These are phyloP conservation scores for Thozetella sp. DNA, from an alignment of 495 filamentous ascomycete genomes.

Conservation along the genomic window DNA sequence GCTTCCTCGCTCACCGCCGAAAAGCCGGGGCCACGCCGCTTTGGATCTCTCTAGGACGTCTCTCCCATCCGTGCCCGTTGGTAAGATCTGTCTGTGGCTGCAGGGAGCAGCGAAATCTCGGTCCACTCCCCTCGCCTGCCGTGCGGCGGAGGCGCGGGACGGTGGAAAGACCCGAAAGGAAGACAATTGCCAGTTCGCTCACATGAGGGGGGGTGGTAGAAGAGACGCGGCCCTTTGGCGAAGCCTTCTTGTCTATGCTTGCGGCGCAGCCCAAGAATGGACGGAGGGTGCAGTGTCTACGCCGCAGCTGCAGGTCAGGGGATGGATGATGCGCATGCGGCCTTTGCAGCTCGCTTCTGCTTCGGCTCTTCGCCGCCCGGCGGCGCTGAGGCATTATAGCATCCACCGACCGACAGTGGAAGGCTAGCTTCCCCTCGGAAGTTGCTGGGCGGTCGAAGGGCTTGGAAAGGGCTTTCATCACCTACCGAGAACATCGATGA, in stretches of 20 bases:
- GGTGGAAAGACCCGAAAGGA: neutral
- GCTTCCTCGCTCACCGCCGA: neutral
- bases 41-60: neutral
- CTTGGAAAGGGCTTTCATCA: neutral
- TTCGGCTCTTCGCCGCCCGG: neutral
- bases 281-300: neutral
- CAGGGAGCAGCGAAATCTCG: neutral
- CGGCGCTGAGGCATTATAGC: neutral
- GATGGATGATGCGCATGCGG: neutral
- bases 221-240: too few species aligned
- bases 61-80: neutral
- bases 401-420: too few species aligned
- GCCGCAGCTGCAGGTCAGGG: neutral
- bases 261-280: neutral
- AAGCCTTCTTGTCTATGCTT: neutral
- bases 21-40: neutral
- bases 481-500: neutral
- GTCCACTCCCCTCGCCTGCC: neutral
- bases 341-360: neutral
- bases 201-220: too few species aligned
- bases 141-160: neutral
- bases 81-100: neutral
- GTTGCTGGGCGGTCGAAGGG: neutral
- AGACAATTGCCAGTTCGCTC: too few species aligned
- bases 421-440: too few species aligned